Evolutionary conservation across 305 asterid species (phyloP).

Genomic region (Lippia alba): DNA sequence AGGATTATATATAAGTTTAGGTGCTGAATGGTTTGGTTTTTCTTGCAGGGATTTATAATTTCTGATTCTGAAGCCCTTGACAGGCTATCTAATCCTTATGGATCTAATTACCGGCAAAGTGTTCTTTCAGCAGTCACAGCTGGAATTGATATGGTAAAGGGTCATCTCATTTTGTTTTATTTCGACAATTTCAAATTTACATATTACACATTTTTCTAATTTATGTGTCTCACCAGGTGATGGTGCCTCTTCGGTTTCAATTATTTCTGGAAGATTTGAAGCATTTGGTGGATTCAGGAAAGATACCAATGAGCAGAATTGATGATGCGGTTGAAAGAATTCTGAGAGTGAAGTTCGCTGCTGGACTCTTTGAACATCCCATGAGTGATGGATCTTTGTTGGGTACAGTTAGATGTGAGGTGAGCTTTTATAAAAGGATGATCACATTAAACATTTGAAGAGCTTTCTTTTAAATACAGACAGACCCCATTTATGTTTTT

Average conservation of each 20-base stretch:
- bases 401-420: slow-evolving; percentile 72
- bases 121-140: slow-evolving; percentile 70
- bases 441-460: not conserved
- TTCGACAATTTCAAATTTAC: slow-evolving; percentile 8
- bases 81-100: slow-evolving; percentile 72
- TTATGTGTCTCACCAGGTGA: slow-evolving; percentile 54
- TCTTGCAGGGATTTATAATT: slow-evolving; percentile 74
- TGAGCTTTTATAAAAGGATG: slow-evolving; percentile 36
- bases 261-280: slow-evolving; percentile 67
- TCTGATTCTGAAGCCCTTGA: slow-evolving; percentile 81
- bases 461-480: not conserved
- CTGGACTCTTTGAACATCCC: slow-evolving; percentile 89
- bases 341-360: slow-evolving; percentile 80
- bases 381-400: slow-evolving; percentile 63
- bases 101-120: slow-evolving; percentile 69
- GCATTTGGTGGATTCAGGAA: slow-evolving; percentile 66
- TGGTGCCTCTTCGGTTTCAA: slow-evolving; percentile 82
- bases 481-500: not conserved
- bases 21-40: slow-evolving; percentile 21
- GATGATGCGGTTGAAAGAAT: slow-evolving; percentile 92
- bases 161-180: not conserved
- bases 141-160: slow-evolving; percentile 80
- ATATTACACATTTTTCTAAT: slow-evolving; percentile 1
- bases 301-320: slow-evolving; percentile 76
- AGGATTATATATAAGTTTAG: not conserved